A percentile compares a stretch with the other conserved stretches of the same genome.
phyloP scores from a whole-genome alignment of 129 eudicot species.

The Flaveria brownii region DNA sequence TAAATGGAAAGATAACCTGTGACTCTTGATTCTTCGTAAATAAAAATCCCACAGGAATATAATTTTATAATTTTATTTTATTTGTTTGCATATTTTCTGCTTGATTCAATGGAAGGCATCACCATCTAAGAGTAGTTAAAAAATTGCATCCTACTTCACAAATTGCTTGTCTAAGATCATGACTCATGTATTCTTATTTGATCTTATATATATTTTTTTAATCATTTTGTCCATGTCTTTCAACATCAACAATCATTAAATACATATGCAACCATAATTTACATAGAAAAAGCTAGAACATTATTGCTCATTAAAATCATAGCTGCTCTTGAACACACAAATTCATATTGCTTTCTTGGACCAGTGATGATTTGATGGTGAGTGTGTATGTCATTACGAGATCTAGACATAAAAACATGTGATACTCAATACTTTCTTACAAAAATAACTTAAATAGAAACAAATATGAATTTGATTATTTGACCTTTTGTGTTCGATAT shows the following conservation, averaged over 20 bases:
- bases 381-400: neutral
- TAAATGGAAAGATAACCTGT: slow-evolving; percentile 31
- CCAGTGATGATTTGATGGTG: neutral
- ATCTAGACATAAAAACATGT: neutral
- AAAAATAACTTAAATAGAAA: no score
- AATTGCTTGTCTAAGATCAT: slow-evolving; percentile 29
- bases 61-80: neutral
- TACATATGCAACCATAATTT: neutral
- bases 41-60: slow-evolving; percentile 19
- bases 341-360: neutral
- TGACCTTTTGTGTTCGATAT: neutral
- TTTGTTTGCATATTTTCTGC: neutral
- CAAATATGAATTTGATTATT: no score
- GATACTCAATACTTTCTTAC: neutral
- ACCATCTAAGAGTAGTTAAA: slow-evolving; percentile 26
- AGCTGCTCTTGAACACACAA: neutral
- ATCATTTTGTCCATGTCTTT: slow-evolving; percentile 14
- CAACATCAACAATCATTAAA: neutral
- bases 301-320: neutral
- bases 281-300: neutral
- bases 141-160: slow-evolving; percentile 23
- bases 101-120: slow-evolving; percentile 3
- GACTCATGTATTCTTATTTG: slow-evolving; percentile 10
- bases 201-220: slow-evolving; percentile 2
- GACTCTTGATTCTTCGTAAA: slow-evolving; percentile 31